Evolutionary conservation across 2,329 filamentous ascomycete species (phyloP).

Genomic region (Paracamarosporium sp.): DNA sequence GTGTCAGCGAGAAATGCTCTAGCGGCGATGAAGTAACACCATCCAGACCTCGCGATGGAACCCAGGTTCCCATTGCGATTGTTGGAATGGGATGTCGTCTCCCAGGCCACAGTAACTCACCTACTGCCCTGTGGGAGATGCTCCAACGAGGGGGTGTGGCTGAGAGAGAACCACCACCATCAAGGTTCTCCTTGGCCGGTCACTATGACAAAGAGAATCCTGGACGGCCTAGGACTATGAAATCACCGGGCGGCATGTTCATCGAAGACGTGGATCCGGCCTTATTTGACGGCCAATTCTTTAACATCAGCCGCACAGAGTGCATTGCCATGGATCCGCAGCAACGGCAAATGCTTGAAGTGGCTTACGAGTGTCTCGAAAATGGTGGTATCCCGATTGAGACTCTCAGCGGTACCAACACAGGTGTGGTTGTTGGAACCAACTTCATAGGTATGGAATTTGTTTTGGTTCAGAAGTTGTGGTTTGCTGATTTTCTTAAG

Average conservation of each 20-base stretch:
- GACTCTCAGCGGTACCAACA: conserved; percentile 14
- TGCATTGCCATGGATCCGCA: conserved; percentile 29
- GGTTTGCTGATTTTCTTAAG: neutral
- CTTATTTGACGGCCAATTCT: conserved; percentile 27
- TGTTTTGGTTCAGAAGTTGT: conserved; percentile 6
- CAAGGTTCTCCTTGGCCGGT: neutral
- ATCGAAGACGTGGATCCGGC: conserved; percentile 25
- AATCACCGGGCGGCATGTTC: conserved; percentile 47
- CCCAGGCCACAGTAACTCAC: conserved; percentile 33
- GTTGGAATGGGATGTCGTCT: conserved; percentile 28
- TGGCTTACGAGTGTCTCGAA: conserved; percentile 23
- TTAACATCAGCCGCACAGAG: conserved; percentile 21
- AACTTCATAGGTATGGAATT: conserved; percentile 1
- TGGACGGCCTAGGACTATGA: conserved; percentile 39
- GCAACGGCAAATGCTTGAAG: conserved; percentile 26
- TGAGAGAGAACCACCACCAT: neutral
- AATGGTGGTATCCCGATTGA: conserved; percentile 9
- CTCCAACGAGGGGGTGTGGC: conserved; percentile 8
- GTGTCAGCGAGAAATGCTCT: neutral
- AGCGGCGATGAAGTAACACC: neutral
- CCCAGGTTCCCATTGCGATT: conserved; percentile 7
- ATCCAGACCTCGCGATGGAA: neutral
- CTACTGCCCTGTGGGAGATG: conserved; percentile 41
- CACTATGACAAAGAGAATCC: neutral
- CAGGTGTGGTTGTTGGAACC: neutral